These are phyloP conservation scores for Stephanodiscus triporus DNA, from an alignment of 108 stramenopile species.

Conservation along the genomic window DNA sequence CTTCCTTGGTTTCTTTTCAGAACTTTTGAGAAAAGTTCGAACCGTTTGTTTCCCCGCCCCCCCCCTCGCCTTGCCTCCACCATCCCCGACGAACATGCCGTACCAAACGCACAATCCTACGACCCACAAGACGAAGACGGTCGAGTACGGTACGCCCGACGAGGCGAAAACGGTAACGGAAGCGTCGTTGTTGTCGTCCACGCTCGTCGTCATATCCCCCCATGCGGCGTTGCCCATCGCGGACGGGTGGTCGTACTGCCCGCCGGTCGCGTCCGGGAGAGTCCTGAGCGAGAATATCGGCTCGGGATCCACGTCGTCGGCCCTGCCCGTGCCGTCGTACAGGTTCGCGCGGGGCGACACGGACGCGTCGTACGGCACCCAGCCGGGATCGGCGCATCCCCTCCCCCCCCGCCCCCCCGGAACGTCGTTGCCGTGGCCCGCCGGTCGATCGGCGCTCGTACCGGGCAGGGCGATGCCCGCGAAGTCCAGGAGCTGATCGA, in stretches of 20 bases:
- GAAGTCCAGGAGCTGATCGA: slow-evolving; percentile 77
- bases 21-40: background rate
- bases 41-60: background rate
- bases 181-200: background rate
- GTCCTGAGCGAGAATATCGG: slow-evolving; percentile 79
- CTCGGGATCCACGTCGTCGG: slow-evolving; percentile 78
- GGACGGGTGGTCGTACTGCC: slow-evolving; percentile 42
- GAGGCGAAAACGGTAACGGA: slow-evolving; percentile 9
- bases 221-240: slow-evolving; percentile 35
- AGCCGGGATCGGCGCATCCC: slow-evolving; percentile 56
- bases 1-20: background rate
- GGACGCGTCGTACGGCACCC: slow-evolving; percentile 74
- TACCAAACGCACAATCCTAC: slow-evolving; percentile 67
- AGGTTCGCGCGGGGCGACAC: slow-evolving; percentile 81
- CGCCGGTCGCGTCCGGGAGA: slow-evolving; percentile 48
- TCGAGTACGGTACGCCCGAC: slow-evolving; percentile 32
- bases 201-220: slow-evolving; percentile 25
- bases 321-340: slow-evolving; percentile 60
- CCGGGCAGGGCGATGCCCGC: slow-evolving; percentile 62
- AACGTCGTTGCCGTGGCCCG: slow-evolving; percentile 39
- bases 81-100: slow-evolving; percentile 45
- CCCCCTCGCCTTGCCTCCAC: slow-evolving; percentile 1
- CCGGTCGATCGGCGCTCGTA: slow-evolving; percentile 8
- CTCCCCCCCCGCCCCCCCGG: background rate
- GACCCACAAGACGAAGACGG: slow-evolving; percentile 64